Conservation (phyloP, 1,284 basidiomycete species). For the Leccinum subrobustum region DNA sequence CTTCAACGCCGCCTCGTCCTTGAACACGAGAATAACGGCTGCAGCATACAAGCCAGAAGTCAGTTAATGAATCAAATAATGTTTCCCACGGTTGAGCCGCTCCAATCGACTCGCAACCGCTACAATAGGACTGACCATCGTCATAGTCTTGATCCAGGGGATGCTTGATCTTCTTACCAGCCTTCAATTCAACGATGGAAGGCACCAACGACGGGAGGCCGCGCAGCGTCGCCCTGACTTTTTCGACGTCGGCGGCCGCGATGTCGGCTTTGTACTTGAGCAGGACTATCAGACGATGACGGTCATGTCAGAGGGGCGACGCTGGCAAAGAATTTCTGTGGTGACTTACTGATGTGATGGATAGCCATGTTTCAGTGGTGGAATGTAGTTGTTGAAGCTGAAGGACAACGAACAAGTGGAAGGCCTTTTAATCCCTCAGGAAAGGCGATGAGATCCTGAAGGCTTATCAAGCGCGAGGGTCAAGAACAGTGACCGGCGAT, state of each 20-base stretch:
- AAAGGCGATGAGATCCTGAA: neutral
- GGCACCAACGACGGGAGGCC: constrained; percentile 19
- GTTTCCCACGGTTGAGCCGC: neutral
- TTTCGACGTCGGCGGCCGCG: constrained; percentile 7
- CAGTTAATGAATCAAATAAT: neutral
- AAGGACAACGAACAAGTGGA: neutral
- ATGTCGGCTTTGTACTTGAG: constrained; percentile 22
- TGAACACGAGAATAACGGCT: constrained; percentile 26
- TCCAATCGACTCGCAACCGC: neutral
- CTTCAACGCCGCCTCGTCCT: constrained; percentile 9
- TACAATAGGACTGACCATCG: constrained; percentile 17
- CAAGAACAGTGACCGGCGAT: neutral
- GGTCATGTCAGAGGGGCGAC: neutral
- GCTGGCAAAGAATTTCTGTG: neutral
- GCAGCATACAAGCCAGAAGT: neutral
- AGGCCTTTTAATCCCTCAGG: neutral
- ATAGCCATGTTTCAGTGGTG: constrained; percentile 18
- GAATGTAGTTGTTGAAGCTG: neutral
- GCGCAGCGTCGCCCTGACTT: constrained; percentile 5
- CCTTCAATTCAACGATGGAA: constrained; percentile 13
- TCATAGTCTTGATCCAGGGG: constrained; percentile 25
- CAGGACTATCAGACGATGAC: constrained; percentile 13
- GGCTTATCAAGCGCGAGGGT: neutral
- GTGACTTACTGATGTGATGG: constrained; percentile 26
- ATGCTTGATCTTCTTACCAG: constrained; percentile 20